Conservation (phyloP, 495 filamentous ascomycete genomes). For the Terfezia boudieri region DNA sequence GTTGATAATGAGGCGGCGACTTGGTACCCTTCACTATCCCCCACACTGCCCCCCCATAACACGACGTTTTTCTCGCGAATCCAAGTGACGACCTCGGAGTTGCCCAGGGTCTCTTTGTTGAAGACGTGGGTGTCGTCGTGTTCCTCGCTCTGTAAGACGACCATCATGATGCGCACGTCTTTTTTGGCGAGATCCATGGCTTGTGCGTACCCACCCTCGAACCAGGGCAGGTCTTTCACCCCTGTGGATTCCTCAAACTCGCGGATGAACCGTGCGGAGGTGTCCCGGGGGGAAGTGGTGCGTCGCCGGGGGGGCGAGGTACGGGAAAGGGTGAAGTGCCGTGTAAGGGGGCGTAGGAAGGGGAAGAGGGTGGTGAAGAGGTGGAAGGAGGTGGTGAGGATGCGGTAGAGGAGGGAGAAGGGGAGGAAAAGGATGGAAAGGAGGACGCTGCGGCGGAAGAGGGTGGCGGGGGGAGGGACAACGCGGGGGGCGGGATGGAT, state of each 20-base stretch:
- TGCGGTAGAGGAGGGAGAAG: constrained; percentile 50
- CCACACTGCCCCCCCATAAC: constrained; percentile 76
- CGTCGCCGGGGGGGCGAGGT: constrained; percentile 33
- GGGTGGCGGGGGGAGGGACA: constrained; percentile 44
- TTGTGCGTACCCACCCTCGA: constrained; percentile 73
- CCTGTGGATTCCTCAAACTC: constrained; percentile 68
- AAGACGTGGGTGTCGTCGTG: constrained; percentile 82
- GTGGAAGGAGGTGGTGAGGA: constrained; percentile 38
- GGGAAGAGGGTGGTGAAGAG: constrained; percentile 53
- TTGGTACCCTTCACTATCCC: constrained; percentile 84
- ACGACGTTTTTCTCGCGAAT: constrained; percentile 60
- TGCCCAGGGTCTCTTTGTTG: constrained; percentile 57
- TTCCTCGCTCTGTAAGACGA: constrained; percentile 68
- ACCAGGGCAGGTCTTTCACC: constrained; percentile 35
- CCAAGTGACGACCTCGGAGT: constrained; percentile 47
- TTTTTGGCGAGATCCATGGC: constrained; percentile 69
- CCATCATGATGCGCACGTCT: constrained; percentile 73
- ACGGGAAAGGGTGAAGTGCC: constrained; percentile 20
- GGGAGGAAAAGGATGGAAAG: constrained; percentile 60
- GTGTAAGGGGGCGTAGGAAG: constrained; percentile 47
- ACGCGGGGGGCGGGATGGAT: constrained; percentile 55
- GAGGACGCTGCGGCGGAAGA: constrained; percentile 46
- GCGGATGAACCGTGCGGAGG: constrained; percentile 64
- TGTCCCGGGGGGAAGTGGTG: constrained; percentile 59
- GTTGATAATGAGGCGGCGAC: constrained; percentile 60